Base-by-base conservation (phyloP, 768 basidiomycete genomes). In the Pleurotus tuoliensis region DNA sequence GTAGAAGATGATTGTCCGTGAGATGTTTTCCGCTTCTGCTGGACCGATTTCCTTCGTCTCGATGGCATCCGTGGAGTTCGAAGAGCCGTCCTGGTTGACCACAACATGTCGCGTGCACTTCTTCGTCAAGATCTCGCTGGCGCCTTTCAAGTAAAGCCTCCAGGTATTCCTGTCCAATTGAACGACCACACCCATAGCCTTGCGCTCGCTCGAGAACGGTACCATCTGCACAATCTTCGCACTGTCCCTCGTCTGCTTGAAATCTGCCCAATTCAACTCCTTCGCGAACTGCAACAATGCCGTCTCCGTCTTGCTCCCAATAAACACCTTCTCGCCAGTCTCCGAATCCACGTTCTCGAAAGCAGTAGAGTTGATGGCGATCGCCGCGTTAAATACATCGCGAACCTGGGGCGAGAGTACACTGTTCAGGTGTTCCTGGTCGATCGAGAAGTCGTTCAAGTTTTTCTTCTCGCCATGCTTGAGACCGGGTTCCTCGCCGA, bases 1-100 rank as follows among this genome's bases (percentile, higher is more conserved):
- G 69, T 99, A 98, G 72, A 97, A 96, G 62, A 96, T 95, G 71
- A 95, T 98, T 12, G 96, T 98, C 46, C 92, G 82, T 24, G 80
- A 82, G 67, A 98, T 92, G 67, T 98, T 98, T 65, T 89, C 87
- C 58, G 78, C 76, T 12, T 87, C 84, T 15, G 86, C 73, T 8
- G 81, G 75, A 62, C 84, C 85, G 56, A 97, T 92, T 1, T 69
- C 69, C 57, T 67, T 72, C 2, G 82, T 84, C 66, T 86, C 79
- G 44, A 95, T 69, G 22, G 62, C 59, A 34, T 34, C 30, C 1
- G 66, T 62, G 5, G 40, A 48, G 3, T 48, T 52, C 13, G 67
- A 63, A 0, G 63, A 52, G 0, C 67, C 67, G 9, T 75, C 69
- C 57, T 67, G 69, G 57, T 68, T 65, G 43, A 94, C 88, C 24